Base-by-base conservation (phyloP, 2,329 filamentous ascomycete species). In the Cordyceps cicadae region DNA sequence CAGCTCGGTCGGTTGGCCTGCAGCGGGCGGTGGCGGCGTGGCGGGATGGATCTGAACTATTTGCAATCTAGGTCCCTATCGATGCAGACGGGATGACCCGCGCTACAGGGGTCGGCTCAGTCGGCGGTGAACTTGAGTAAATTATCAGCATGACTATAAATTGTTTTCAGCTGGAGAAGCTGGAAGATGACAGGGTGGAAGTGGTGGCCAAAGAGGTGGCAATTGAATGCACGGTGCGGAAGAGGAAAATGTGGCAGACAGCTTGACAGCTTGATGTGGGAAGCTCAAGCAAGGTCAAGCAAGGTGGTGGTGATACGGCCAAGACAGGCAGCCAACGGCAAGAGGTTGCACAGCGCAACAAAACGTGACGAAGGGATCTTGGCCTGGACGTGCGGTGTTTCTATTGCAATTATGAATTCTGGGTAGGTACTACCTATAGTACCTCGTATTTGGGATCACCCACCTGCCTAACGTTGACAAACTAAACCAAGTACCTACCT, bases 21-120 rank as follows among this genome's bases (percentile, higher is more conserved):
- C 19, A 46, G 17, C 11, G 21, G 26, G 34, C 34, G 34, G 34
- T 37, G 34, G 34, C 34, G 43, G 54, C 43, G 54, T 56, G 43
- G 54, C 43, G 34, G 54, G n/a, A 29, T 12, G 55, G 46, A 58
- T 58, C 55, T 58, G 55, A 49, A 24, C 55, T 51, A 58, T 50
- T 50, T 58, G 55, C 46, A 41, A 32, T 58, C 55, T 39, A 57
- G 54, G 54, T 50, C 45, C 3, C 29, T 12, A 26, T 57, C 32
- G 55, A 58, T 50, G 57, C 46, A 50, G 52, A 54, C 26, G 50
- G 49, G 8, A 43, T 34, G 34, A 21, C 29, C 43, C 41, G 50
- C 39, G 49, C 15, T 54, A 29, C 51, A 60, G 32, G 45, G 52
- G 53, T 50, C 46, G 51, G 43, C 14, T 32, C 21, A 32, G 34